Percentiles rank a stretch among this genome's conserved stretches.
Conservation (phyloP, 768 basidiomycete genomes). For the Mycena maculata region DNA sequence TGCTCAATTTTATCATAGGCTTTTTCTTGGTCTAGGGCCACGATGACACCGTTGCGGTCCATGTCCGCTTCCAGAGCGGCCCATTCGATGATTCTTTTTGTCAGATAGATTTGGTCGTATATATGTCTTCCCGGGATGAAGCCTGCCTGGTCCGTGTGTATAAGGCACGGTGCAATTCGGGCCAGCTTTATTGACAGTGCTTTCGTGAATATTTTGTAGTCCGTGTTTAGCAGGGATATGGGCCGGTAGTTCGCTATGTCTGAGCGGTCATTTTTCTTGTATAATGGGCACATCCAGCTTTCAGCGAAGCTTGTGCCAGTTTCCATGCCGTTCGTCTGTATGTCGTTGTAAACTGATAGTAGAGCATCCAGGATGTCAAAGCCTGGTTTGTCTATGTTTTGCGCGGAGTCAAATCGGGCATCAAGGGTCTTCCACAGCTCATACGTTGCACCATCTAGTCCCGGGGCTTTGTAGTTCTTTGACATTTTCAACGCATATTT, state of each 20-base stretch:
- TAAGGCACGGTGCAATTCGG: constrained; percentile 8
- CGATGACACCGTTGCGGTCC: constrained; percentile 33
- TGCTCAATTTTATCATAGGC: too few relatives aligned
- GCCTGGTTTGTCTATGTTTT: not conserved
- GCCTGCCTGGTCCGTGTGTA: constrained; percentile 42
- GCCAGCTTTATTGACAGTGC: constrained; percentile 25
- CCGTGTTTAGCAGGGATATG: constrained; percentile 32
- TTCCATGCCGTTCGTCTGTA: constrained; percentile 10
- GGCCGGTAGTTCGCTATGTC: constrained; percentile 38
- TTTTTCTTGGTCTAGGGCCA: too few relatives aligned
- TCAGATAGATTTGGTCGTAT: constrained; percentile 32
- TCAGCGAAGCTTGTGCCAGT: constrained; percentile 10
- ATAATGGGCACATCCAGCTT: constrained; percentile 43
- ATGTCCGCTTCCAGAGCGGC: not conserved
- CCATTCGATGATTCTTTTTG: constrained; percentile 23
- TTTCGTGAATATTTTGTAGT: constrained; percentile 33
- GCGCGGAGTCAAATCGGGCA: not conserved
- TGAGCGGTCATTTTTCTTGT: constrained; percentile 42
- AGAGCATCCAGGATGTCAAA: constrained; percentile 17
- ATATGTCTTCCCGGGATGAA: too few relatives aligned
- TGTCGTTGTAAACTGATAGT: not conserved
- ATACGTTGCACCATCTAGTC: constrained; percentile 32
- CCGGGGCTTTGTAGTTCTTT: not conserved
- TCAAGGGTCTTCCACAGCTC: constrained; percentile 28
- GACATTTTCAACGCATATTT: not conserved